A percentile compares a stretch with the other conserved stretches of the same genome.
Evolutionary conservation across 495 filamentous ascomycete genomes (phyloP).

Genomic region (Stereocaulon alpinum): DNA sequence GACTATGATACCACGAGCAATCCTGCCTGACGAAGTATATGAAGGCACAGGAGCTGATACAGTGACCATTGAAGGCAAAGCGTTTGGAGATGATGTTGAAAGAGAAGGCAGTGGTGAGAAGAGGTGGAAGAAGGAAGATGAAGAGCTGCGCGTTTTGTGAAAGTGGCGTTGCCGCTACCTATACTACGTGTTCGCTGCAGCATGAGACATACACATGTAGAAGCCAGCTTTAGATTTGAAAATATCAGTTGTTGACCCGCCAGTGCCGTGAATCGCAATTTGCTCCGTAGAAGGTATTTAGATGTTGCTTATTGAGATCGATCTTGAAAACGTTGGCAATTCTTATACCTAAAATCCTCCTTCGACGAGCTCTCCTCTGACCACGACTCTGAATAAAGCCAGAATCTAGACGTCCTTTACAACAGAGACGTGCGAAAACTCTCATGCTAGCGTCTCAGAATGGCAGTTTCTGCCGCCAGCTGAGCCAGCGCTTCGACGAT

Average conservation of each 20-base stretch:
- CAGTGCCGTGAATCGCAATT: neutral
- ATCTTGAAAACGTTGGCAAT: no score
- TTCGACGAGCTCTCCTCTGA: no score
- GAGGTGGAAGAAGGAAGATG: constrained; percentile 9
- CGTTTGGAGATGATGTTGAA: constrained; percentile 20
- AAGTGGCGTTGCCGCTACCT: neutral
- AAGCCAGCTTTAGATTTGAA: neutral
- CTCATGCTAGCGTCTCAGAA: no score
- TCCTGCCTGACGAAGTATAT: constrained; percentile 43
- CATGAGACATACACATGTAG: neutral
- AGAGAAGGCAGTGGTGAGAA: constrained; percentile 15
- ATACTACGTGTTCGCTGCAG: neutral
- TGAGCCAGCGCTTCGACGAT: no score
- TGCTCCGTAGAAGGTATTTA: no score
- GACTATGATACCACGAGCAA: constrained; percentile 31
- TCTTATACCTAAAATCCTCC: no score
- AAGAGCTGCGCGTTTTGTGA: constrained; percentile 1
- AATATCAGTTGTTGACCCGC: neutral
- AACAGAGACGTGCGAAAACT: no score
- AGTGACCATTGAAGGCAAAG: constrained; percentile 25
- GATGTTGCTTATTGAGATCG: no score
- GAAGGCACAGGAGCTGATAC: constrained; percentile 24
- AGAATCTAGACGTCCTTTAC: no score
- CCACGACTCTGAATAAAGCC: no score
- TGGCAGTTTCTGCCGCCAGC: no score